Conservation (phyloP, 305 asterid genomes). For the Petunia hybrid region DNA sequence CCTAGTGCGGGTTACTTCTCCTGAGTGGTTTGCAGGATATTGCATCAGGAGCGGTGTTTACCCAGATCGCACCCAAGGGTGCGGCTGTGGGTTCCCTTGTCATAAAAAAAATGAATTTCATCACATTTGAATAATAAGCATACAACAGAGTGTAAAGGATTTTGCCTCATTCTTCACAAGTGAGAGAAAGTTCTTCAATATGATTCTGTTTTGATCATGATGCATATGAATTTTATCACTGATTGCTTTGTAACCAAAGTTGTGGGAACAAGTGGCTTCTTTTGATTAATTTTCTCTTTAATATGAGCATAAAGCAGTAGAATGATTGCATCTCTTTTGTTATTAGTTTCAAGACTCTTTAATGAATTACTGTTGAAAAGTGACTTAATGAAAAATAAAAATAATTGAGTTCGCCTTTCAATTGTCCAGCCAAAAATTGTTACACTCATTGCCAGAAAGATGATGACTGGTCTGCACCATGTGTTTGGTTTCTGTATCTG, state of each 20-base stretch:
- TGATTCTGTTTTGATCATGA: not conserved
- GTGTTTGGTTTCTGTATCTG: not conserved
- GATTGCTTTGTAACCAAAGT: conserved; percentile 15
- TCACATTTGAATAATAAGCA: not conserved
- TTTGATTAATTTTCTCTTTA: conserved; percentile 6
- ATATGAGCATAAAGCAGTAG: not conserved
- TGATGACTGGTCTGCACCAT: conserved; percentile 9
- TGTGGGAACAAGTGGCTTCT: not conserved
- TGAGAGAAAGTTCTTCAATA: not conserved
- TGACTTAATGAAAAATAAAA: not conserved
- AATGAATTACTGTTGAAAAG: conserved; percentile 1
- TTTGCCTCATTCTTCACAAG: not conserved
- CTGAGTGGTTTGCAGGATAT: too few relatives aligned
- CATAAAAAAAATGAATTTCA: not conserved
- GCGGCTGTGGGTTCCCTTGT: too few relatives aligned
- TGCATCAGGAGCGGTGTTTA: too few relatives aligned
- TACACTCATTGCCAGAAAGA: conserved; percentile 17
- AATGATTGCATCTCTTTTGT: not conserved
- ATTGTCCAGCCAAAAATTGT: conserved; percentile 12
- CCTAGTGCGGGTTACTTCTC: too few relatives aligned
- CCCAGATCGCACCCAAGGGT: too few relatives aligned
- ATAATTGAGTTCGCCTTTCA: not conserved
- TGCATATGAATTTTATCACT: not conserved
- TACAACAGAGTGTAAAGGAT: not conserved
- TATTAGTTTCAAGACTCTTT: not conserved